These are phyloP conservation scores for Ogataea zsoltii DNA, from an alignment of 805 yeast species.

Conservation along the genomic window DNA sequence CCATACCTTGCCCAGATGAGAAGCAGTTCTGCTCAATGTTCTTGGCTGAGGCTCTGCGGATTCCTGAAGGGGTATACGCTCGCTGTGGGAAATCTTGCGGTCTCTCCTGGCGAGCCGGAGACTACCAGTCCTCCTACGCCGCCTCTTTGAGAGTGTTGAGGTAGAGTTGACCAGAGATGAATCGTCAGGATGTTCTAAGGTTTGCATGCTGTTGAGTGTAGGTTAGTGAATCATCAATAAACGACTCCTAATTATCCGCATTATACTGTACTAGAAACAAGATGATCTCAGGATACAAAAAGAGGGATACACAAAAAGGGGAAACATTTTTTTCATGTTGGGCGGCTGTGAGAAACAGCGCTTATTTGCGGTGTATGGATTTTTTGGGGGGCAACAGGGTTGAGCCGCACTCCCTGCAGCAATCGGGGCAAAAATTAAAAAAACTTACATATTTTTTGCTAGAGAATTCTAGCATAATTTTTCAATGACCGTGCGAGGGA, in stretches of 20 bases:
- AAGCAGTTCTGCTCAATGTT: slow-evolving; percentile 5
- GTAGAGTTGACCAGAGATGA: slow-evolving; percentile 17
- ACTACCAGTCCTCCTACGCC: slow-evolving; percentile 20
- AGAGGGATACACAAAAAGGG: slow-evolving; percentile 5
- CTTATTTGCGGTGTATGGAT: not conserved
- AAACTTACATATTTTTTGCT: not conserved
- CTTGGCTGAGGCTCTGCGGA: not conserved
- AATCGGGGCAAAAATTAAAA: slow-evolving; percentile 1
- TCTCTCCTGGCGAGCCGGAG: slow-evolving; percentile 13
- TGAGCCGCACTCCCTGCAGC: no score
- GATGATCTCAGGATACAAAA: not conserved
- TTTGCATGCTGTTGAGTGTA: slow-evolving; percentile 1
- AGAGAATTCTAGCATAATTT: not conserved
- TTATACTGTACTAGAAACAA: not conserved
- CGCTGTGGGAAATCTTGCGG: not conserved
- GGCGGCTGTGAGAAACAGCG: no score
- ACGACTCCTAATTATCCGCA: no score
- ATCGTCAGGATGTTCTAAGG: slow-evolving; percentile 10
- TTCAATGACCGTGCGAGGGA: no score
- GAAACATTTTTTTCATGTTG: not conserved
- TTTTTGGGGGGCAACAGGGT: no score
- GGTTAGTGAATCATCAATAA: not conserved
- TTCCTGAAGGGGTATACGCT: slow-evolving; percentile 3
- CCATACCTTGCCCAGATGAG: slow-evolving; percentile 16
- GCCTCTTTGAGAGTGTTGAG: slow-evolving; percentile 15